These are phyloP conservation scores for Penicillium polonicum DNA, from an alignment of 2,329 filamentous ascomycete species.

Conservation along the genomic window DNA sequence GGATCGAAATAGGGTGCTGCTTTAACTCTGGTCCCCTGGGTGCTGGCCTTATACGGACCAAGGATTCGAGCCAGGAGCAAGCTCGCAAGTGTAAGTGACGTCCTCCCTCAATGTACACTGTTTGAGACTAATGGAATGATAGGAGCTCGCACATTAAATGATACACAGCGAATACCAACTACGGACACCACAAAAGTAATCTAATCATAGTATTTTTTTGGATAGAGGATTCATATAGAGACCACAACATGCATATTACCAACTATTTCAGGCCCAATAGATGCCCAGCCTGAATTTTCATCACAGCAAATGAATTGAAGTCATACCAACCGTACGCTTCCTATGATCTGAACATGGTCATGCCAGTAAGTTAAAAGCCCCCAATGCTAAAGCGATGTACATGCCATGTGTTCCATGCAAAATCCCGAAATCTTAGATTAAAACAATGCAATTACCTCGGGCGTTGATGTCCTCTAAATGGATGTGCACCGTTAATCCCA, in stretches of 20 bases:
- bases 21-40: constrained; percentile 82
- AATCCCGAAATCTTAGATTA: neutral
- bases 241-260: constrained; percentile 3
- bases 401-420: neutral
- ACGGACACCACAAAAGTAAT: neutral
- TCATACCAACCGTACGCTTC: neutral
- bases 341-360: neutral
- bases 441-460: constrained; percentile 10
- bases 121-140: constrained; percentile 1
- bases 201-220: neutral
- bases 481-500: constrained; percentile 6
- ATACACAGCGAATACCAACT: neutral
- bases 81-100: constrained; percentile 62
- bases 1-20: constrained; percentile 43
- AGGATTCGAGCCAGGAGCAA: constrained; percentile 72
- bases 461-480: constrained; percentile 7
- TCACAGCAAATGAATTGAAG: neutral
- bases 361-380: neutral
- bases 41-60: constrained; percentile 75
- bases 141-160: constrained; percentile 23
- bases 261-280: neutral
- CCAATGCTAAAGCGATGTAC: neutral
- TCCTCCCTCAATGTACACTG: too few species aligned
- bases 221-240: constrained; percentile 2
- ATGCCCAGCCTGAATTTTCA: neutral